Conservation (phyloP, 345 rosid species). For the Erucastrum elatum region DNA sequence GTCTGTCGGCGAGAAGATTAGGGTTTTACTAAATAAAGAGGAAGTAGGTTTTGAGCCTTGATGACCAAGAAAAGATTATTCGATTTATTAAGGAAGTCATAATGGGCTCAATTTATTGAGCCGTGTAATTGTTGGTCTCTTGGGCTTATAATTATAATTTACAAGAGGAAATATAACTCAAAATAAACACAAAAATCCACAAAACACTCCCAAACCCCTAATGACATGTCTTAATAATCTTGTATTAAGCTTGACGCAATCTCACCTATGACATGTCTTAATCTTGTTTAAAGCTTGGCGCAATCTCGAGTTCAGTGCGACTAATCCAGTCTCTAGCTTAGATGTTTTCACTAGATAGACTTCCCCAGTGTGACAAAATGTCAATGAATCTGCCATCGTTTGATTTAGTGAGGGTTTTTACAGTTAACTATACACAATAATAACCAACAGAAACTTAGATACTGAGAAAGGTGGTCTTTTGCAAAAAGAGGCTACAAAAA, state of each 20-base stretch:
- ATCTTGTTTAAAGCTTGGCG: neutral
- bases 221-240: neutral
- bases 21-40: constrained; percentile 25
- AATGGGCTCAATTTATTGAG: neutral
- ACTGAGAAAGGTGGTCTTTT: neutral
- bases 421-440: neutral
- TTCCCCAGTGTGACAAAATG: neutral
- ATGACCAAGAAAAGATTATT: neutral
- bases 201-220: neutral
- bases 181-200: neutral
- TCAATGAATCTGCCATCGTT: neutral
- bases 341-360: neutral
- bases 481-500: constrained; percentile 11
- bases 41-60: neutral
- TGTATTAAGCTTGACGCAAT: neutral
- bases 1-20: constrained; percentile 5
- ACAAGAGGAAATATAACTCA: neutral
- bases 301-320: neutral
- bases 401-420: neutral
- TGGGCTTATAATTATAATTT: constrained; percentile 3
- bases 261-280: neutral
- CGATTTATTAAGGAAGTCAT: neutral
- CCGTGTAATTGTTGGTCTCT: neutral
- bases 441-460: neutral
- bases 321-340: neutral